Evolutionary conservation across 192 early-diverging fungal species (phyloP).

Genomic region (Entomortierella beljakovae): DNA sequence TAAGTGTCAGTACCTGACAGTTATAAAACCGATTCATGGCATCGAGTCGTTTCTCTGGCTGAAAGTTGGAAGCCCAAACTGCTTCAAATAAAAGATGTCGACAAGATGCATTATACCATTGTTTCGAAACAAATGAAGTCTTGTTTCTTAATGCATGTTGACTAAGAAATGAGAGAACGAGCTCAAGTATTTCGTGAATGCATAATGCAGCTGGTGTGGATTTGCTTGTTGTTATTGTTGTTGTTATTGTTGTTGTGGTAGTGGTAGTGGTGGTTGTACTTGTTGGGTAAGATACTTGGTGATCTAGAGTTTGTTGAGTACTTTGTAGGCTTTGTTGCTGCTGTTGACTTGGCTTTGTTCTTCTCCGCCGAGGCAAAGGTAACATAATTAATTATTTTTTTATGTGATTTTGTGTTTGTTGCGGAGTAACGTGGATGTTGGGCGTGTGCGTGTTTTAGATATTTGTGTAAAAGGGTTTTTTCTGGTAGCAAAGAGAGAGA

Average conservation of each 20-base stretch:
- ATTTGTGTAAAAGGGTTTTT: no score
- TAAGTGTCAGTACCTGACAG: conserved; percentile 16
- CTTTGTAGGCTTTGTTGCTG: no score
- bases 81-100: background rate
- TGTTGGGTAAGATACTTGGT: no score
- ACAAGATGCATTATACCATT: conserved; percentile 3
- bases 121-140: conserved; percentile 3
- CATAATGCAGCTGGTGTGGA: conserved; percentile 5
- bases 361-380: conserved; percentile 1
- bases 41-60: conserved; percentile 14
- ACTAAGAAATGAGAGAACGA: conserved; percentile 23
- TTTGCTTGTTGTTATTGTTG: background rate
- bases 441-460: background rate
- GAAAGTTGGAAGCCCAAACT: conserved; percentile 23
- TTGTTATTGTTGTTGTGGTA: background rate
- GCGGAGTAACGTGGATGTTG: background rate
- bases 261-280: background rate
- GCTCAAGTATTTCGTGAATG: conserved; percentile 23
- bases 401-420: background rate
- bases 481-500: background rate
- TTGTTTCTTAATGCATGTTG: conserved; percentile 13
- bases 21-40: conserved; percentile 4
- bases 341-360: background rate
- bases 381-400: no score
- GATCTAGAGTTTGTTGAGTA: no score